phyloP scores from a whole-genome alignment of 1,139 yeast species.

The Scheffersomyces lignicola region DNA sequence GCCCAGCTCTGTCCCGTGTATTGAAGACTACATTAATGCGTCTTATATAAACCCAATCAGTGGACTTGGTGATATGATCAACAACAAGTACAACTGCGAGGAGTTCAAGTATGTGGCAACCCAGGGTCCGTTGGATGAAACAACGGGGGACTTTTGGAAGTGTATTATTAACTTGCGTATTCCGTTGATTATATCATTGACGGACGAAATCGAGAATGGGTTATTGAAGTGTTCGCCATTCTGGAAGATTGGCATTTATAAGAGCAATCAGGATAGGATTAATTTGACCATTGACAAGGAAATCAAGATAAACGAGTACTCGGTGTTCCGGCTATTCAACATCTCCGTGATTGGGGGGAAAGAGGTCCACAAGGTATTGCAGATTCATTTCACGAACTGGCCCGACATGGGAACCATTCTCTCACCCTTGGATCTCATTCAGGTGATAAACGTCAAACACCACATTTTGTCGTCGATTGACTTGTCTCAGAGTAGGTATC shows the following conservation, averaged over 20 bases:
- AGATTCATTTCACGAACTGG: conserved; percentile 53
- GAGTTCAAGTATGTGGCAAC: conserved; percentile 66
- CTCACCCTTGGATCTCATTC: conserved; percentile 41
- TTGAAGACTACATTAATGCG: conserved; percentile 54
- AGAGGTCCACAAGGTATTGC: conserved; percentile 35
- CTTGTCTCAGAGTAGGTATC: conserved; percentile 20
- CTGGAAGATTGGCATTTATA: conserved; percentile 50
- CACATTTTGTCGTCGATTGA: conserved; percentile 22
- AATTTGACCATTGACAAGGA: conserved; percentile 26
- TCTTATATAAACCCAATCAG: conserved; percentile 42
- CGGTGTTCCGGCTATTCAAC: conserved; percentile 38
- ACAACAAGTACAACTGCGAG: too few species aligned
- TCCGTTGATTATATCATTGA: conserved; percentile 46
- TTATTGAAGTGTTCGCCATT: conserved; percentile 56
- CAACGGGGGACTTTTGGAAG: conserved; percentile 82
- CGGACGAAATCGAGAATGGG: conserved; percentile 54
- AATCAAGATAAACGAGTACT: conserved; percentile 16
- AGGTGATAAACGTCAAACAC: conserved; percentile 40
- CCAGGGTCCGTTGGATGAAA: conserved; percentile 79
- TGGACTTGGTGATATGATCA: background rate
- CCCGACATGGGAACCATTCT: conserved; percentile 50
- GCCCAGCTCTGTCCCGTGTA: conserved; percentile 25
- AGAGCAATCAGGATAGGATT: conserved; percentile 35
- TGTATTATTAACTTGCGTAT: conserved; percentile 51
- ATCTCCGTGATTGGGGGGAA: conserved; percentile 18